Evolutionary conservation across 345 rosid species (phyloP), one percentile per base, ranked within the genome.

Genomic region (Alliaria petiolata): DNA sequence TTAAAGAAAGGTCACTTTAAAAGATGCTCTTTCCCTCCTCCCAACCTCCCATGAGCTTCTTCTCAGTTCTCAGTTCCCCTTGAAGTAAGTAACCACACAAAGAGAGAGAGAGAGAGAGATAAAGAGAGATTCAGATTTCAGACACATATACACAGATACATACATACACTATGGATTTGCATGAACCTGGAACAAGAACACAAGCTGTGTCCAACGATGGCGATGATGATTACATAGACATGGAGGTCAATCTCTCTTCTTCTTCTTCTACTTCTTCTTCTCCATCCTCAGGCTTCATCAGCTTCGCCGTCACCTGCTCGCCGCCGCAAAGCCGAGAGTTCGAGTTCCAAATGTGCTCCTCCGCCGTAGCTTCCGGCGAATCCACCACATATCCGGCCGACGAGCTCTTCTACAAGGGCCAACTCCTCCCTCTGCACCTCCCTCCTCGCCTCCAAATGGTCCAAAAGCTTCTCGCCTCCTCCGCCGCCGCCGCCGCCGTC

Each of bases 341-440:
- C 66, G 98, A 95, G 83, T 95, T 95, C 46, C 91, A 89, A 73
- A 85, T 86, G 92, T 78, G 81, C 53, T 81, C 80, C 34, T 59
- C 77, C 57, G 52, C 80, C 52, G 63, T 84, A 60, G 51, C 80
- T 66, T 70, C 86, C 7, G 81, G 68, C 45, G 82, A 69, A 4
- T 19, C 78, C 13, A 59, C 78, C 11, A 61, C 82, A 47, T 84
- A 82, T 22, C 93, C 97, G 0, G 98, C 99, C 20, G 99, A 95
- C 44, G 96, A 95, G 62, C 99, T 95, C 33, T 95, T 95, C 85
- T 90, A 84, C 85, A 87, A 82, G 12, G 99, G 99, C 7, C 90
- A 87, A 67, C 97, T 95, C 72, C 96, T 95, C 28, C 99, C 99
- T 74, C 99, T 95, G 26, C 97, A 85, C 53, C 84, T 88, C 63